These are phyloP conservation scores for Syzygium grande DNA, from an alignment of 345 rosid genomes.

Conservation along the genomic window DNA sequence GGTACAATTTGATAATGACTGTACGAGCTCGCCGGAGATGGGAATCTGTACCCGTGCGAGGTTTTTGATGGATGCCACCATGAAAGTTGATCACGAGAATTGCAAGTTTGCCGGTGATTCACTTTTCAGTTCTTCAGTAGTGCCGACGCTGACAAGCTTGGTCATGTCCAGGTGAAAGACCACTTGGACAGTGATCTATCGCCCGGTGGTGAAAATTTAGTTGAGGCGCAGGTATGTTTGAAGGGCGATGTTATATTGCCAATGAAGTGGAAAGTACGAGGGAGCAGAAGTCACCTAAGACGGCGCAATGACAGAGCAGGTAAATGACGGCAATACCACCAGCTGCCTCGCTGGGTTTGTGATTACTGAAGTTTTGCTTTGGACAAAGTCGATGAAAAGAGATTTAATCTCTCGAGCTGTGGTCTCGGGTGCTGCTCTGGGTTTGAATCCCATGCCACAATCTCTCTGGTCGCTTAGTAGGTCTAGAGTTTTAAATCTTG, in stretches of 20 bases:
- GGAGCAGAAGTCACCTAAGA: neutral
- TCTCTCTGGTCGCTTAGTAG: neutral
- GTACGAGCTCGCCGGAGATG: neutral
- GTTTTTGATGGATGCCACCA: constrained; percentile 16
- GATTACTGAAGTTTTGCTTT: neutral
- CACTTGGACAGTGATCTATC: neutral
- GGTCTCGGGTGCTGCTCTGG: neutral
- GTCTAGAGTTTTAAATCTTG: neutral
- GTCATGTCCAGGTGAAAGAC: constrained; percentile 57
- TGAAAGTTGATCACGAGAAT: constrained; percentile 52
- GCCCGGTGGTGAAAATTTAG: constrained; percentile 3
- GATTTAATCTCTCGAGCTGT: neutral
- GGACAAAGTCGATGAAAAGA: neutral
- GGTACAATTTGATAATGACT: constrained; percentile 3
- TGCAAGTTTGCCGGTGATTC: constrained; percentile 52
- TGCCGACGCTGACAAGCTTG: constrained; percentile 44
- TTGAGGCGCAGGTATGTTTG: neutral
- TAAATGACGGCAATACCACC: neutral
- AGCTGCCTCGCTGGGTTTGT: neutral
- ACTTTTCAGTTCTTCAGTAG: constrained; percentile 35
- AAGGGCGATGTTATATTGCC: neutral
- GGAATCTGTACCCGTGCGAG: constrained; percentile 8
- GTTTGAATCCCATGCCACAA: neutral
- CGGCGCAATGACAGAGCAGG: neutral
- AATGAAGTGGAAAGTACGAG: neutral